Conservation (phyloP, 1,284 basidiomycete species). For the Tilletia caries region DNA sequence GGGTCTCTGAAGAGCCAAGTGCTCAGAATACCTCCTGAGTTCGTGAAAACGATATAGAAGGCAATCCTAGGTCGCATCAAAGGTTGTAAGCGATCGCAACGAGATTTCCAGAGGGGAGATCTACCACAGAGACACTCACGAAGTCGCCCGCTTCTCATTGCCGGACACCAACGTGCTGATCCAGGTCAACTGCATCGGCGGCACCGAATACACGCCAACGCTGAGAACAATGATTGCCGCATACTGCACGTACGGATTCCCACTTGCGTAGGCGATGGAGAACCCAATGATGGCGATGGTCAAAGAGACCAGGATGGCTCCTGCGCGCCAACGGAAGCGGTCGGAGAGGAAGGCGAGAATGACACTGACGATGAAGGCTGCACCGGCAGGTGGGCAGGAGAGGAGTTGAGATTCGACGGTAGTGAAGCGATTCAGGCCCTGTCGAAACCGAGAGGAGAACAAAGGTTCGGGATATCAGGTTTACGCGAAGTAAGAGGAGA, state of each 20-base stretch:
- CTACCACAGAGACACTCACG: background rate
- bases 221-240: conserved; percentile 41
- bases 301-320: conserved; percentile 26
- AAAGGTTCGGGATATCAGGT: background rate
- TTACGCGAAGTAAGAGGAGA: too few relatives aligned
- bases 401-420: conserved; percentile 37
- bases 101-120: too few relatives aligned
- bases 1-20: conserved; percentile 41
- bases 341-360: conserved; percentile 39
- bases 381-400: conserved; percentile 39
- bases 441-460: background rate
- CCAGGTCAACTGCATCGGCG: conserved; percentile 17
- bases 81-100: too few relatives aligned
- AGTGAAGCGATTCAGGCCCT: conserved; percentile 29
- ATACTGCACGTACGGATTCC: conserved; percentile 24
- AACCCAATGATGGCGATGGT: conserved; percentile 35
- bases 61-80: conserved; percentile 25
- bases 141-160: conserved; percentile 42
- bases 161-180: conserved; percentile 32
- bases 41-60: conserved; percentile 40
- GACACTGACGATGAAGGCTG: conserved; percentile 38
- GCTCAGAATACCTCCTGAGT: conserved; percentile 35
- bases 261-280: conserved; percentile 30
- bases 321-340: conserved; percentile 31
- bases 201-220: conserved; percentile 31